phyloP scores from a whole-genome alignment of 257 asterid species.

The Echium plantagineum region DNA sequence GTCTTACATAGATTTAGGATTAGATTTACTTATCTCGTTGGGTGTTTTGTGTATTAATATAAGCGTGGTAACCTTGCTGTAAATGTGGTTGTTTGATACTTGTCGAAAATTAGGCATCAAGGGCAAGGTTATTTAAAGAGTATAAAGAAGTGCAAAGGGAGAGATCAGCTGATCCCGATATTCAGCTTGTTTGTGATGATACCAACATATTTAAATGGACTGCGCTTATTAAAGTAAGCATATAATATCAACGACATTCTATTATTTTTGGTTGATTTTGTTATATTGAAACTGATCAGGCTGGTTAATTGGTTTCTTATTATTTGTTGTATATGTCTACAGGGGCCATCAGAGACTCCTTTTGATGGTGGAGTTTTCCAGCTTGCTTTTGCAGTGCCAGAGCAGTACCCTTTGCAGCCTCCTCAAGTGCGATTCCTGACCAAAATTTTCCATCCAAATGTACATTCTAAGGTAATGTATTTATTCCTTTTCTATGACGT shows the following conservation, averaged over 20 bases:
- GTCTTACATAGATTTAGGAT: not conserved
- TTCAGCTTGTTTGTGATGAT: slow-evolving; percentile 91
- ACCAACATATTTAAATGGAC: slow-evolving; percentile 94
- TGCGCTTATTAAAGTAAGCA: slow-evolving; percentile 74
- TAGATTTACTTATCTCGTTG: not conserved
- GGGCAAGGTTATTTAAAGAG: slow-evolving; percentile 95
- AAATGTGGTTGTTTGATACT: not conserved
- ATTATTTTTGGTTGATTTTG: not conserved
- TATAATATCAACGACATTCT: not conserved
- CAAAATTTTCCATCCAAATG: slow-evolving; percentile 96
- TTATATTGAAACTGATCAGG: not conserved
- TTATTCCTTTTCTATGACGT: too few species aligned
- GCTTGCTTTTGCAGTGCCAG: slow-evolving; percentile 90
- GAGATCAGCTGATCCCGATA: slow-evolving; percentile 88
- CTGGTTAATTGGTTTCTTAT: slow-evolving; percentile 12
- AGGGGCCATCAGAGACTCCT: slow-evolving; percentile 99
- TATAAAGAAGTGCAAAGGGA: slow-evolving; percentile 95
- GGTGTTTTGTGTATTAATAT: not conserved
- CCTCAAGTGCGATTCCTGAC: slow-evolving; percentile 98
- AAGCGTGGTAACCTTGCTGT: not conserved
- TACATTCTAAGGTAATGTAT: slow-evolving; percentile 79
- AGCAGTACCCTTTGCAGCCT: slow-evolving; percentile 97
- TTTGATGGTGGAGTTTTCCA: slow-evolving; percentile 95
- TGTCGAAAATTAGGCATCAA: slow-evolving; percentile 53
- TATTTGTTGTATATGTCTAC: slow-evolving; percentile 10